These are phyloP conservation scores for Monotropa hypopitys DNA, from an alignment of 179 eudicot species.

Conservation along the genomic window DNA sequence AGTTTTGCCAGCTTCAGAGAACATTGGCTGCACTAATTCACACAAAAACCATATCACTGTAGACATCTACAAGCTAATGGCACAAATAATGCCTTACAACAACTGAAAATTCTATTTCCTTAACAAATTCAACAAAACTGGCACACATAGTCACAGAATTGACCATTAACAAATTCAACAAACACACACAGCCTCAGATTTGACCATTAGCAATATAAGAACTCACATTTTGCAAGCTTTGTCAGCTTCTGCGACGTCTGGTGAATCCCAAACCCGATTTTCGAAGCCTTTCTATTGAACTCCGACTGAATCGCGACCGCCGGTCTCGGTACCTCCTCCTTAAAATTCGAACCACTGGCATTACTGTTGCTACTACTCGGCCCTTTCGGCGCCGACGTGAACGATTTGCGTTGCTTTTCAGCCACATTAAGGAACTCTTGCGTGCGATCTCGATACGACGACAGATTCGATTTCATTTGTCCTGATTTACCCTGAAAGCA, in stretches of 20 bases:
- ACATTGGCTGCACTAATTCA: background rate
- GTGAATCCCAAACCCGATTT: conserved; percentile 75
- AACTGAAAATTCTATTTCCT: conserved; percentile 11
- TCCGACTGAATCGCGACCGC: conserved; percentile 55
- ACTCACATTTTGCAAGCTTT: conserved; percentile 66
- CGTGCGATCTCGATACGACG: conserved; percentile 74
- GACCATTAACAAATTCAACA: no score
- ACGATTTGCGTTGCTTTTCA: conserved; percentile 44
- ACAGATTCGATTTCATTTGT: conserved; percentile 33
- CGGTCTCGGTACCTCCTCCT: conserved; percentile 37
- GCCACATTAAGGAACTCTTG: conserved; percentile 54
- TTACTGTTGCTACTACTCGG: conserved; percentile 21
- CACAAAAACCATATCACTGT: no score
- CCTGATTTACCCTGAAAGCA: background rate
- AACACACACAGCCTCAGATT: no score
- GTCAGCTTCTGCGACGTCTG: conserved; percentile 88
- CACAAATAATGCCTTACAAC: background rate
- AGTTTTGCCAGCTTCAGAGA: background rate
- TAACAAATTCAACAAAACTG: no score
- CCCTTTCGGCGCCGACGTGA: conserved; percentile 18
- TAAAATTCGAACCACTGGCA: conserved; percentile 3
- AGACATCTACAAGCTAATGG: no score
- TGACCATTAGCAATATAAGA: background rate
- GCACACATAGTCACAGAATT: background rate
- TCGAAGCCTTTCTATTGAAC: conserved; percentile 69